Evolutionary conservation across 148 eudicot genomes (phyloP).

Genomic region (Rhododendron kiyosumense): DNA sequence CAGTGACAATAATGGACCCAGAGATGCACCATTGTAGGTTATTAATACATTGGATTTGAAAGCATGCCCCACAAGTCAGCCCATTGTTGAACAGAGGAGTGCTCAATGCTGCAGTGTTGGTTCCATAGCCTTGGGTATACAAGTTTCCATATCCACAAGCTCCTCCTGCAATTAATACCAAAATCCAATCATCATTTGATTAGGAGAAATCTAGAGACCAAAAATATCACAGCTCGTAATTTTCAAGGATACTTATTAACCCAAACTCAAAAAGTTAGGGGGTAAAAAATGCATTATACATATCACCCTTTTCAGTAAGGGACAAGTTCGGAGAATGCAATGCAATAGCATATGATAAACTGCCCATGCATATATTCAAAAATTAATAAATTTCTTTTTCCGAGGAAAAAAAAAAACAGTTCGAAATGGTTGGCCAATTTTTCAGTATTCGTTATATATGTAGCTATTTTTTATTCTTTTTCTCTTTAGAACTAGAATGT

Average conservation of each 20-base stretch:
- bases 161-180: conserved; percentile 26
- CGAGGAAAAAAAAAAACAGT: background rate
- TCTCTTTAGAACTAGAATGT: background rate
- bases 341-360: background rate
- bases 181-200: background rate
- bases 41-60: conserved; percentile 23
- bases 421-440: background rate
- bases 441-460: background rate
- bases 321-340: background rate
- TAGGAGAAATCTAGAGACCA: background rate
- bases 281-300: background rate
- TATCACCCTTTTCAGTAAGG: background rate
- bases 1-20: conserved; percentile 31
- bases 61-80: conserved; percentile 35
- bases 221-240: background rate
- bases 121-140: conserved; percentile 41
- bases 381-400: no score
- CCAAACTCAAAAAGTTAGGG: background rate
- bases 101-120: conserved; percentile 47
- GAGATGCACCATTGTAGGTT: conserved; percentile 35
- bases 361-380: background rate
- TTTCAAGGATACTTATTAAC: background rate
- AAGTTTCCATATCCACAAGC: conserved; percentile 47
- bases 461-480: background rate
- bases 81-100: conserved; percentile 42